phyloP scores from a whole-genome alignment of 768 basidiomycete genomes.

The Leccinum subgranulosum region DNA sequence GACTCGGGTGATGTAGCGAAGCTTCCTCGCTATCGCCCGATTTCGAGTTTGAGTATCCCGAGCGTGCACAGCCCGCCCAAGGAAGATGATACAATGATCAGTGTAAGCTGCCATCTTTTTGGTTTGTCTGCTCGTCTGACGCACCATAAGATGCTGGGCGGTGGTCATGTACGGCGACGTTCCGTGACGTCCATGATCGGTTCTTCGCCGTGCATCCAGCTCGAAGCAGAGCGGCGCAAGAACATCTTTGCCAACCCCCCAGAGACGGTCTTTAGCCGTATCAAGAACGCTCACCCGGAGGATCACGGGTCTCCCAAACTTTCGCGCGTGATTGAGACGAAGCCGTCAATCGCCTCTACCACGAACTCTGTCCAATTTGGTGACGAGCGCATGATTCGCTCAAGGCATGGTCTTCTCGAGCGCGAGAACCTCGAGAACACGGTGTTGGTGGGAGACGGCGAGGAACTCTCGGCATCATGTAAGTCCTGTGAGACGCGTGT shows the following conservation, averaged over 20 bases:
- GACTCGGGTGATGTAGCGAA: slow-evolving; percentile 34
- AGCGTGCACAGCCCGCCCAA: slow-evolving; percentile 46
- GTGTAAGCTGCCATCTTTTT: slow-evolving; percentile 40
- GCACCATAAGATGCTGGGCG: slow-evolving; percentile 65
- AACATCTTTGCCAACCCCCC: slow-evolving; percentile 34
- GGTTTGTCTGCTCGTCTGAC: not conserved
- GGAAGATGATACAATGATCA: slow-evolving; percentile 83
- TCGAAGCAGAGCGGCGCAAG: slow-evolving; percentile 55
- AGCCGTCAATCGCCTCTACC: slow-evolving; percentile 65
- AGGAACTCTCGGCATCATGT: slow-evolving; percentile 54
- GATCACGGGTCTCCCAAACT: slow-evolving; percentile 38
- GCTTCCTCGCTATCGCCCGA: slow-evolving; percentile 58
- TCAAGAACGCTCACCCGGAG: slow-evolving; percentile 21
- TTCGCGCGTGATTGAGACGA: slow-evolving; percentile 48
- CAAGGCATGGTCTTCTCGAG: slow-evolving; percentile 58
- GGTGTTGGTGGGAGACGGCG: slow-evolving; percentile 60
- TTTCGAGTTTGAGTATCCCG: slow-evolving; percentile 60
- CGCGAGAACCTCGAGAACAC: slow-evolving; percentile 68
- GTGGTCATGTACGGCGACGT: slow-evolving; percentile 66
- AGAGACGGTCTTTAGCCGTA: slow-evolving; percentile 33
- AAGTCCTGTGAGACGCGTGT: slow-evolving; percentile 23
- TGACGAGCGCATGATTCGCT: slow-evolving; percentile 63
- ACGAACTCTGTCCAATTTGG: slow-evolving; percentile 58
- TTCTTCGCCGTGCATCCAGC: slow-evolving; percentile 64
- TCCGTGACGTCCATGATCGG: slow-evolving; percentile 66